These are phyloP conservation scores for Tulasnella sp. DNA, from an alignment of 768 basidiomycete genomes.

Conservation along the genomic window DNA sequence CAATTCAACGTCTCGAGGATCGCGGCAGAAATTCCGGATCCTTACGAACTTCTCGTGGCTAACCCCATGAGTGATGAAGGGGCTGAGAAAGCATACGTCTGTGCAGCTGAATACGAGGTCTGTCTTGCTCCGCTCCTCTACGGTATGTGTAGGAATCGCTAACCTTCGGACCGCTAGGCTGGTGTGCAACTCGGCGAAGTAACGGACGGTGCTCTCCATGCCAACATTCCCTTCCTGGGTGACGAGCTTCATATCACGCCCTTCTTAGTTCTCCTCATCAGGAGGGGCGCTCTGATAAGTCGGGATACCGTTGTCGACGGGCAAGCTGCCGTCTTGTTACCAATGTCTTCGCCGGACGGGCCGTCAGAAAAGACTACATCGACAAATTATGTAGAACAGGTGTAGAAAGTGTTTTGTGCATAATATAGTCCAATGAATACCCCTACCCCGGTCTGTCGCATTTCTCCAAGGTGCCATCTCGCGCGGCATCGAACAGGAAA, in stretches of 20 bases:
- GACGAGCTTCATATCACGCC: slow-evolving; percentile 27
- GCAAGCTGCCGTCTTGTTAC: not conserved
- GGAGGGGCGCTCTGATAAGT: not conserved
- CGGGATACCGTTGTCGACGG: not conserved
- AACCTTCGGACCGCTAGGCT: not conserved
- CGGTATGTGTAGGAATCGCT: not conserved
- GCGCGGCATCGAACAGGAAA: no score
- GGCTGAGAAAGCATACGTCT: not conserved
- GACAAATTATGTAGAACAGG: not conserved
- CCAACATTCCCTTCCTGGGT: slow-evolving; percentile 23
- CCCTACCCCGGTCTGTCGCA: no score
- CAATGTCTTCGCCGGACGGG: not conserved
- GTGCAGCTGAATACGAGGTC: slow-evolving; percentile 25
- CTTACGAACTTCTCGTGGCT: slow-evolving; percentile 9
- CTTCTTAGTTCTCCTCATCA: slow-evolving; percentile 26
- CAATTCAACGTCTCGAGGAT: not conserved
- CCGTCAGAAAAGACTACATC: not conserved
- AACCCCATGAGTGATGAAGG: not conserved
- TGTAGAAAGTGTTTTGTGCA: not conserved
- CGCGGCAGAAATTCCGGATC: slow-evolving; percentile 15
- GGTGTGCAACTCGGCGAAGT: slow-evolving; percentile 31
- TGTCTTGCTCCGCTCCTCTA: not conserved
- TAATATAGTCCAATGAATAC: no score
- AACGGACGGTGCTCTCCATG: not conserved
- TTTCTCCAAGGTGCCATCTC: no score